Conservation (phyloP, 179 eudicot genomes). For the Heliamphora pulchella region DNA sequence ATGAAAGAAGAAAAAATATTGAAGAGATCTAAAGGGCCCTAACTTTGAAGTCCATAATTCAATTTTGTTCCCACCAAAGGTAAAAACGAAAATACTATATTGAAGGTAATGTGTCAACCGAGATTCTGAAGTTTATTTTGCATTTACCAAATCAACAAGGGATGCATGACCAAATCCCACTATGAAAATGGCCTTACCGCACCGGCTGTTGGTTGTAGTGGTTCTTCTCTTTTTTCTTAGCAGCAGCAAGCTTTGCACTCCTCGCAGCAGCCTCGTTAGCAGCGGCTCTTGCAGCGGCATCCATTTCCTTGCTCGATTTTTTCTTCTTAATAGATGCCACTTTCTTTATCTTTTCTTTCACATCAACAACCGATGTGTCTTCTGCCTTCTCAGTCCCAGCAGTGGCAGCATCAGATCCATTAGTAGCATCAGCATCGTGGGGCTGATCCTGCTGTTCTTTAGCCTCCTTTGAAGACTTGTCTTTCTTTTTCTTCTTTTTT, state of each 20-base stretch:
- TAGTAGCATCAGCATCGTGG: constrained; percentile 17
- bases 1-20: not conserved
- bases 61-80: not conserved
- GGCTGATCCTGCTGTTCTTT: constrained; percentile 59
- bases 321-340: constrained; percentile 74
- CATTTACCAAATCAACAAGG: constrained; percentile 18
- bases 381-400: constrained; percentile 25
- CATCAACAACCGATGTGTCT: constrained; percentile 49
- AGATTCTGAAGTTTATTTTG: constrained; percentile 23
- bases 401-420: constrained; percentile 5
- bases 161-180: not conserved
- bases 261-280: constrained; percentile 92
- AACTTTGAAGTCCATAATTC: not conserved
- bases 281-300: constrained; percentile 82
- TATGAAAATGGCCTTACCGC: constrained; percentile 32
- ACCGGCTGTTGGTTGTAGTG: constrained; percentile 98
- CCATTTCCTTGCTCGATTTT: constrained; percentile 84
- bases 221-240: constrained; percentile 98
- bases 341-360: constrained; percentile 79
- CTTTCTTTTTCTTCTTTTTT: constrained; percentile 94
- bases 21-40: constrained; percentile 3
- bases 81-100: not conserved
- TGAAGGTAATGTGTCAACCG: constrained; percentile 20
- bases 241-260: constrained; percentile 79
- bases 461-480: constrained; percentile 62